Conservation (phyloP, 257 asterid species). For the Solanum dulcamara region DNA sequence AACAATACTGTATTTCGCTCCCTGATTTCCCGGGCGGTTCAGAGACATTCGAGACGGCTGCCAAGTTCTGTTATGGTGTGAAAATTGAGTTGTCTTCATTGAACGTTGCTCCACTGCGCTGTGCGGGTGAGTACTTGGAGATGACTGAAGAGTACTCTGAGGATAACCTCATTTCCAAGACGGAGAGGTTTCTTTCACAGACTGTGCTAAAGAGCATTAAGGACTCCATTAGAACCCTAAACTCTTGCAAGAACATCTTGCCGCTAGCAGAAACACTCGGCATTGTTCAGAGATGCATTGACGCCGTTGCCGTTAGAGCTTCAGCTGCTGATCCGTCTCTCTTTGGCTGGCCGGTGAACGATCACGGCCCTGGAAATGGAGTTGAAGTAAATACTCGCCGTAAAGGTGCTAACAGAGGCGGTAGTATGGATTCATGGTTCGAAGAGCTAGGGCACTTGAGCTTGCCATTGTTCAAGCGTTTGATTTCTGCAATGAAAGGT, state of each 20-base stretch:
- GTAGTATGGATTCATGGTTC: conserved; percentile 48
- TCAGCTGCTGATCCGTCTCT: conserved; percentile 65
- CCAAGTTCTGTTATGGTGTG: conserved; percentile 89
- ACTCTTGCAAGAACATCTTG: conserved; percentile 44
- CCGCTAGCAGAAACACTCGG: conserved; percentile 60
- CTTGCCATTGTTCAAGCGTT: conserved; percentile 43
- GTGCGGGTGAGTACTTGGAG: conserved; percentile 75
- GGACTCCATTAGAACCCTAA: conserved; percentile 34
- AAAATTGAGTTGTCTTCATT: conserved; percentile 60
- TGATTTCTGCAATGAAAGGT: conserved; percentile 55
- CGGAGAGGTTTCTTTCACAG: conserved; percentile 54
- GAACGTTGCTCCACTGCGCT: conserved; percentile 69
- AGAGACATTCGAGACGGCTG: conserved; percentile 78
- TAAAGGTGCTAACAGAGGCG: conserved; percentile 10
- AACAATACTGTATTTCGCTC: conserved; percentile 49
- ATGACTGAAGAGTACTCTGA: conserved; percentile 89
- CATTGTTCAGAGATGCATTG: conserved; percentile 63
- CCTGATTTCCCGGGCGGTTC: conserved; percentile 93
- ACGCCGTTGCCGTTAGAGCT: conserved; percentile 56
- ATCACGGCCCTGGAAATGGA: conserved; percentile 13
- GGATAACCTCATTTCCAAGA: conserved; percentile 65
- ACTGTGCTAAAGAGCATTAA: conserved; percentile 44
- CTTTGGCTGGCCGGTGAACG: conserved; percentile 92
- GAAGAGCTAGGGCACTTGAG: conserved; percentile 64
- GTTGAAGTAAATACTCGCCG: conserved; percentile 19